These are phyloP conservation scores for Wickerhamia fluorescens DNA, from an alignment of 805 yeast genomes.

Conservation along the genomic window DNA sequence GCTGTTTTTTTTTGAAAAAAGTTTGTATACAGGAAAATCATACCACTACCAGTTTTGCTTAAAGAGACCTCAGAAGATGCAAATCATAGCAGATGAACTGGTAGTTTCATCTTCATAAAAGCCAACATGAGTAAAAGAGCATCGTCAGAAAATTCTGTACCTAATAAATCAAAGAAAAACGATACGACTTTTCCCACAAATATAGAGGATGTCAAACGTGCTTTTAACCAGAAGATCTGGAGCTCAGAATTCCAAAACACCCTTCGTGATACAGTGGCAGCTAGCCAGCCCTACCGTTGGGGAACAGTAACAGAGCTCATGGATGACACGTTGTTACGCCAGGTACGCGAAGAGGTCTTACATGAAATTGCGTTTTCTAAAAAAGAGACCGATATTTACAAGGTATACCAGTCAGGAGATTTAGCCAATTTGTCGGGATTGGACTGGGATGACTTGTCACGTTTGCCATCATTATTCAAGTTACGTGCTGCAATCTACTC, in stretches of 20 bases:
- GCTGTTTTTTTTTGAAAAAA: too few relatives aligned
- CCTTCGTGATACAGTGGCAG: slow-evolving; percentile 38
- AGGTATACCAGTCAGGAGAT: slow-evolving; percentile 85
- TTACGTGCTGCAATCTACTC: slow-evolving; percentile 86
- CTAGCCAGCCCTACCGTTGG: slow-evolving; percentile 80
- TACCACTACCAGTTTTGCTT: too few relatives aligned
- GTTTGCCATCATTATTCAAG: slow-evolving; percentile 69
- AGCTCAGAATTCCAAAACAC: slow-evolving; percentile 28
- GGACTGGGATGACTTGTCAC: slow-evolving; percentile 62
- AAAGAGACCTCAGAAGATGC: too few relatives aligned
- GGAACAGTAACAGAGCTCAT: slow-evolving; percentile 73
- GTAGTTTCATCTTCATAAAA: too few relatives aligned
- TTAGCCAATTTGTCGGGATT: slow-evolving; percentile 87
- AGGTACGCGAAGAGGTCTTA: slow-evolving; percentile 80
- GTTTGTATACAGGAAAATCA: too few relatives aligned
- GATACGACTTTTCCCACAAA: too few relatives aligned
- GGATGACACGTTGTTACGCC: slow-evolving; percentile 67
- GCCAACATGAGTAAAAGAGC: too few relatives aligned
- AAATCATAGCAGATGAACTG: too few relatives aligned
- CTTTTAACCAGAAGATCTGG: slow-evolving; percentile 47
- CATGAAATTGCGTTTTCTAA: slow-evolving; percentile 81
- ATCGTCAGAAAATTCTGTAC: too few relatives aligned
- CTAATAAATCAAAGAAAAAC: too few relatives aligned
- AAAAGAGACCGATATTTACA: slow-evolving; percentile 96
- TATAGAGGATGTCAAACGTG: slow-evolving; percentile 8